Evolutionary conservation across 2,329 filamentous ascomycete genomes (phyloP), one percentile per base, ranked within the genome.

Genomic region (Scytalidium lignicola): DNA sequence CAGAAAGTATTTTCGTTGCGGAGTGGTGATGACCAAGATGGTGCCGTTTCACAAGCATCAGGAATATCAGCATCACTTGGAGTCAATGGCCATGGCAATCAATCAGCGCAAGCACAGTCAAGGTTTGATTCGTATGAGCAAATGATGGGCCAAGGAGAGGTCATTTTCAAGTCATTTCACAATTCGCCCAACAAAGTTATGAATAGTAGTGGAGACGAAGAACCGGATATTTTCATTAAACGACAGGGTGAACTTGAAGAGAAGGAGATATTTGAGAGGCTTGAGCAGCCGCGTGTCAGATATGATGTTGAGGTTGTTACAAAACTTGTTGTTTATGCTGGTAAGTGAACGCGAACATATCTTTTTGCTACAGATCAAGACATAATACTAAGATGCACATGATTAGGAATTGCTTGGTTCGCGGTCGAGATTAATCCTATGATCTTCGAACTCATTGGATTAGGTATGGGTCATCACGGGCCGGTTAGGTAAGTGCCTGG

Each of bases 301-400:
- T 99, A 97, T 63, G 93, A 99, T 69, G 92, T 97, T n/a, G 93
- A 99, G 68, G 92, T 99, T 37, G 87, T 99, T 32, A 97, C 93
- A 4, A 97, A 96, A 70, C 70, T 99, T 52, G 87, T 99, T 60
- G 90, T 99, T 20, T 99, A 99, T 71, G 80, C 86, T 51, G 93
- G 92, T 90, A 71, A 68, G 83, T 70, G 15, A 41, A 44, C 5
- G 9, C n/a, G 44, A 17, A 7, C 26, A n/a, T 5, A 26, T 37
- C n/a, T 4, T 37, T 5, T 37, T 15, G 6, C 32, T 9, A 13
- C 32, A 5, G 32, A 37, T 37, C 12, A 13, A 15, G 4, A 37
- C 15, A 13, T 17, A 5, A 17, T 9, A 37, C n/a, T 37, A 37
- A 37, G 32, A 9, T n/a, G 15, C 10, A 15, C 15, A 37, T 13